phyloP scores from a whole-genome alignment of 2,329 filamentous ascomycete genomes.

The Alternaria brassicicola region DNA sequence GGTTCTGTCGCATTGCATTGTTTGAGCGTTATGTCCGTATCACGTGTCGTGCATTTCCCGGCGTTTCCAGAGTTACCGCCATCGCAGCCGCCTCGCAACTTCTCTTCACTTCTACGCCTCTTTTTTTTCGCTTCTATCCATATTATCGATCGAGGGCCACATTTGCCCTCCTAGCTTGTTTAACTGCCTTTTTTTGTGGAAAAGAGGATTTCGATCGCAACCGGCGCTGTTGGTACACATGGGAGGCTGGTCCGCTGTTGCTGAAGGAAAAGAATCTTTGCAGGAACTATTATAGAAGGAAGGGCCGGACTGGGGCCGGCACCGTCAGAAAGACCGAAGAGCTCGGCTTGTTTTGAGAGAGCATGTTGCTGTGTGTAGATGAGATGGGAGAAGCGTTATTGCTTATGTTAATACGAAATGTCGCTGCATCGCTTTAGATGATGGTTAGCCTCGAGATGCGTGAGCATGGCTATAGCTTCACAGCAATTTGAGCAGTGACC shows the following conservation, averaged over 20 bases:
- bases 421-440: not conserved
- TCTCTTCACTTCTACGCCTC: constrained; percentile 1
- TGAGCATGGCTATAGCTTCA: no score
- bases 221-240: constrained; percentile 12
- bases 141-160: constrained; percentile 9
- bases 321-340: not conserved
- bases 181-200: constrained; percentile 12
- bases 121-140: constrained; percentile 14
- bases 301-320: constrained; percentile 3
- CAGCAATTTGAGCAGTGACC: not conserved
- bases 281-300: constrained; percentile 1
- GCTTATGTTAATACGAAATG: constrained; percentile 12
- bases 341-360: not conserved
- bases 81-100: constrained; percentile 24
- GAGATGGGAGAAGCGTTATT: not conserved
- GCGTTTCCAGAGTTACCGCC: constrained; percentile 24
- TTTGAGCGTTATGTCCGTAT: constrained; percentile 26
- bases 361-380: not conserved
- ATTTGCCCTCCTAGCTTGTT: constrained; percentile 12
- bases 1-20: constrained; percentile 23
- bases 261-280: not conserved
- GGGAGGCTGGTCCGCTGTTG: constrained; percentile 1
- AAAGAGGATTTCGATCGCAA: not conserved
- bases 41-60: constrained; percentile 30
- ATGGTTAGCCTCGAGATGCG: no score